phyloP scores from a whole-genome alignment of 768 basidiomycete species.

The Lyophyllum shimeji region DNA sequence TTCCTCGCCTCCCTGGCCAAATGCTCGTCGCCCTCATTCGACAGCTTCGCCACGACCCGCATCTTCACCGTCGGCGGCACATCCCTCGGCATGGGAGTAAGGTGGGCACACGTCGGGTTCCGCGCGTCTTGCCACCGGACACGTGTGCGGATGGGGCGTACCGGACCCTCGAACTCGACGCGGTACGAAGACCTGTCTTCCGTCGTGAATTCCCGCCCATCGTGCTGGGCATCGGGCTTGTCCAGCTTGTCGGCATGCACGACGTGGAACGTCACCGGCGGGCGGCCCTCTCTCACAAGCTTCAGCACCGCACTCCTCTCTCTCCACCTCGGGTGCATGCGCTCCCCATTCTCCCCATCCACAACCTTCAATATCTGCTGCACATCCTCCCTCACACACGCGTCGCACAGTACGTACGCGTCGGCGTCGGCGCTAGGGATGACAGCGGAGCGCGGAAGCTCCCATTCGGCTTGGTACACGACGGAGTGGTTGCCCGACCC shows the following conservation, averaged over 20 bases:
- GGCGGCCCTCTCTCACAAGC: background rate
- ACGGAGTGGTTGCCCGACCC: slow-evolving; percentile 54
- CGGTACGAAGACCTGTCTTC: background rate
- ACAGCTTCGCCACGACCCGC: slow-evolving; percentile 45
- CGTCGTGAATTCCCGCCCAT: background rate
- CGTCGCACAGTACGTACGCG: slow-evolving; percentile 29
- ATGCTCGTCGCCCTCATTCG: slow-evolving; percentile 35
- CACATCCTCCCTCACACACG: slow-evolving; percentile 35
- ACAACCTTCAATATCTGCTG: slow-evolving; percentile 20
- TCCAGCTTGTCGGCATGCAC: background rate
- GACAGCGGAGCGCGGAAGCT: slow-evolving; percentile 13
- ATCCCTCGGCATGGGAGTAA: slow-evolving; percentile 7
- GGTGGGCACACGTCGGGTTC: slow-evolving; percentile 30
- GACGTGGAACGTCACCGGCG: slow-evolving; percentile 3
- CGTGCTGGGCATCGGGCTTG: background rate
- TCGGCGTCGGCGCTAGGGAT: background rate
- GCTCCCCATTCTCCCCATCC: slow-evolving; percentile 24
- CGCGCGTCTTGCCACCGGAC: slow-evolving; percentile 31
- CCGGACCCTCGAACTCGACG: slow-evolving; percentile 9
- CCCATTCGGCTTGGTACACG: slow-evolving; percentile 49
- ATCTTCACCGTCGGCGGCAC: slow-evolving; percentile 38
- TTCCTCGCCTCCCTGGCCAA: slow-evolving; percentile 39
- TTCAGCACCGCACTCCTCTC: slow-evolving; percentile 10
- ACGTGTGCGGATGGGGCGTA: slow-evolving; percentile 19
- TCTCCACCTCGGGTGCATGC: slow-evolving; percentile 15